Evolutionary conservation across 169 alveolate species (phyloP).

Genomic region (Plasmodium vivax): DNA sequence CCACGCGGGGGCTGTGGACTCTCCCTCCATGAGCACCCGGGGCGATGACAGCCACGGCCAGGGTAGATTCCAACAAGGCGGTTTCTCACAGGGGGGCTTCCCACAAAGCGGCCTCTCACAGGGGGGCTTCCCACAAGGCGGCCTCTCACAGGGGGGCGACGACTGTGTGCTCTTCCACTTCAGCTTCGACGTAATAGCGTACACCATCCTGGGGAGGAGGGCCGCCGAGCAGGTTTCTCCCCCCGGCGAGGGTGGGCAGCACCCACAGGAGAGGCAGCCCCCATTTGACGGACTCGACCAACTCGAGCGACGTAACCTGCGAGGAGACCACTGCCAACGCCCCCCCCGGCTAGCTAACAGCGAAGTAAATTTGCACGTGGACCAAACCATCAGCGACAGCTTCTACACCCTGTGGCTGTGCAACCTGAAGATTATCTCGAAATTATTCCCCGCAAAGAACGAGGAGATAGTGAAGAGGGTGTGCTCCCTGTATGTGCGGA

Average conservation of each 20-base stretch:
- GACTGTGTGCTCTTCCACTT: slow-evolving; percentile 47
- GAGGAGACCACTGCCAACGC: background rate
- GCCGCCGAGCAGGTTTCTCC: background rate
- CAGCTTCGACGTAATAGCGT: slow-evolving; percentile 45
- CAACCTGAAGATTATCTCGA: slow-evolving; percentile 12
- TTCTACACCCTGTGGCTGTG: slow-evolving; percentile 65
- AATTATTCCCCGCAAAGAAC: slow-evolving; percentile 16
- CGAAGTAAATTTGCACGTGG: slow-evolving; percentile 43
- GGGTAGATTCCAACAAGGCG: background rate
- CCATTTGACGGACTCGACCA: no score
- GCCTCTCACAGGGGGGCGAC: background rate
- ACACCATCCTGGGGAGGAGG: slow-evolving; percentile 33
- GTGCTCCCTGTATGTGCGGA: slow-evolving; percentile 38
- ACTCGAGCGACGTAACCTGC: no score
- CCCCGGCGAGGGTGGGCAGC: background rate
- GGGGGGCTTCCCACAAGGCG: background rate
- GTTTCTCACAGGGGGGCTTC: background rate
- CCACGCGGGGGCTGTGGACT: background rate
- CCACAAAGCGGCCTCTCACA: background rate
- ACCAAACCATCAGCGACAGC: slow-evolving; percentile 45
- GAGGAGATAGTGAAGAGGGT: slow-evolving; percentile 32
- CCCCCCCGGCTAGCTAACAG: background rate
- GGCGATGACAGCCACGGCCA: background rate
- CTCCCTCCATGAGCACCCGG: background rate
- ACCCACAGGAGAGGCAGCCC: no score